These are phyloP conservation scores for Neoboletus subvelutipes DNA, from an alignment of 768 basidiomycete species.

Conservation along the genomic window DNA sequence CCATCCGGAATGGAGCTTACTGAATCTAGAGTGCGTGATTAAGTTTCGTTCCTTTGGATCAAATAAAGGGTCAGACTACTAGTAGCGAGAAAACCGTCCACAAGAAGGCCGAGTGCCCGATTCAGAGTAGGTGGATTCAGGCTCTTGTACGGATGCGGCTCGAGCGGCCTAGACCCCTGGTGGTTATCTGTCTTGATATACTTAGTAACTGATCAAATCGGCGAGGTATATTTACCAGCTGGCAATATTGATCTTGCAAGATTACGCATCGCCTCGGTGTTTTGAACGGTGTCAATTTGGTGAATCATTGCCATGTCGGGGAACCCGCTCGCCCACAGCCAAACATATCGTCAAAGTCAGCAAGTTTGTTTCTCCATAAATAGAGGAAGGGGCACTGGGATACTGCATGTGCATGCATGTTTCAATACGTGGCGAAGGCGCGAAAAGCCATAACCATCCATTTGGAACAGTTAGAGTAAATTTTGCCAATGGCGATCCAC, in stretches of 20 bases:
- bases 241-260: no score
- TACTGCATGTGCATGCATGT: no score
- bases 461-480: no score
- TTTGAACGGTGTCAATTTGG: not conserved
- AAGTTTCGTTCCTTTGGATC: not conserved
- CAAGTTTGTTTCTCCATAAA: not conserved
- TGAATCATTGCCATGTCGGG: not conserved
- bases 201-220: not conserved
- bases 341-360: not conserved
- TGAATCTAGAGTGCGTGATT: no score
- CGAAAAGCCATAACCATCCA: no score
- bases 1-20: no score
- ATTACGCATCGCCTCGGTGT: not conserved
- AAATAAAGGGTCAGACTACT: no score
- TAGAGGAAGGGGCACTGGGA: not conserved
- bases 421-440: no score
- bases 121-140: not conserved
- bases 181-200: not conserved
- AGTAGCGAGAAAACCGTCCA: not conserved
- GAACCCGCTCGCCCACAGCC: not conserved
- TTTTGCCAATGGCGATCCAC: no score
- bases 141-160: not conserved
- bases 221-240: no score
- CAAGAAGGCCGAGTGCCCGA: not conserved
- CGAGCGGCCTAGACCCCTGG: no score